Conservation (phyloP, 768 basidiomycete genomes). For the Suillus tomentosus region DNA sequence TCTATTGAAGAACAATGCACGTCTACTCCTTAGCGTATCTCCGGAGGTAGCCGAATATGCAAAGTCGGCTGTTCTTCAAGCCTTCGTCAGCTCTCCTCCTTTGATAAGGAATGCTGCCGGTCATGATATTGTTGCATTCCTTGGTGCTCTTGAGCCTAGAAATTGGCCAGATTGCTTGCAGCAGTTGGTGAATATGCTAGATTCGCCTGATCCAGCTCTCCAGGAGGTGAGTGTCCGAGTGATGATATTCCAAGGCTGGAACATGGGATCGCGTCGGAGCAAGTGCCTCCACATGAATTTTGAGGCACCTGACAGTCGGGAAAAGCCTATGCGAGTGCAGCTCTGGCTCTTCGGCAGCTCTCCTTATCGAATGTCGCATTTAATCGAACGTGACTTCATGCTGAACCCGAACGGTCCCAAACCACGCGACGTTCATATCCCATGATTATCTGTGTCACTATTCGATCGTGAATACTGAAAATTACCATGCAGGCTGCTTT, state of each 20-base stretch:
- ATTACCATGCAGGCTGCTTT: constrained; percentile 71
- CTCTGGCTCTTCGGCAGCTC: background rate
- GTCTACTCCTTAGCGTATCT: constrained; percentile 68
- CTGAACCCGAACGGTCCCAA: background rate
- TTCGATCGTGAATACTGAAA: constrained; percentile 19
- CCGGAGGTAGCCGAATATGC: constrained; percentile 71
- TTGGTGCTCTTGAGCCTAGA: constrained; percentile 84
- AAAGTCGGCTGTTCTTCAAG: constrained; percentile 74
- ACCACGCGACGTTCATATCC: constrained; percentile 1
- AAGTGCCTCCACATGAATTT: background rate
- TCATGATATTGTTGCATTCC: constrained; percentile 88
- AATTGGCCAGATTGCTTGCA: constrained; percentile 96
- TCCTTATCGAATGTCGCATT: background rate
- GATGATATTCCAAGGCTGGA: constrained; percentile 5
- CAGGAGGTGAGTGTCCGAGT: constrained; percentile 74
- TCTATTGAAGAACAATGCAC: constrained; percentile 93
- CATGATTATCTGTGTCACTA: constrained; percentile 3
- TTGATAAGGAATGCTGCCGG: constrained; percentile 95
- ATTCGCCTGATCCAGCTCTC: constrained; percentile 69
- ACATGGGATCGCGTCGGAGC: constrained; percentile 1
- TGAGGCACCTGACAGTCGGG: background rate
- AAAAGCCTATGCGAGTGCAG: background rate
- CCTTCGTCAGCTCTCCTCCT: constrained; percentile 77
- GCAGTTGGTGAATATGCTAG: constrained; percentile 78
- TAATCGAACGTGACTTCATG: constrained; percentile 5